Conservation (phyloP, 768 basidiomycete species). For the Lactarius deliciosus region DNA sequence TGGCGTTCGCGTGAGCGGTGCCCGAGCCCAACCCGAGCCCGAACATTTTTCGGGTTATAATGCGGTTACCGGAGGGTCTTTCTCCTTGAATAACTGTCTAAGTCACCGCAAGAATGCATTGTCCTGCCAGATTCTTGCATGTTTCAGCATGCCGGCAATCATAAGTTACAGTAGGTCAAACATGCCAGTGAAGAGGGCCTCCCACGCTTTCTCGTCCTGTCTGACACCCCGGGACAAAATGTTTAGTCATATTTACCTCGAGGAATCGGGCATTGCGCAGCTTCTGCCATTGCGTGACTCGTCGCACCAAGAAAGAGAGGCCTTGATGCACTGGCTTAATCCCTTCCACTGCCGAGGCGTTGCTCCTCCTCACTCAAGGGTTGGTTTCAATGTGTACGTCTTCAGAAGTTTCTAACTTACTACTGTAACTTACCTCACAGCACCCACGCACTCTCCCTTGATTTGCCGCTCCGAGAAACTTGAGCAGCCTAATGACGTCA, state of each 20-base stretch:
- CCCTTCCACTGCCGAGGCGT: background rate
- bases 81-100: background rate
- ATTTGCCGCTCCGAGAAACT: background rate
- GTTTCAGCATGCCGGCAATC: background rate
- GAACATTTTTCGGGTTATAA: background rate
- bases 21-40: background rate
- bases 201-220: background rate
- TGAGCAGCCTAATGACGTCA: background rate
- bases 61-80: background rate
- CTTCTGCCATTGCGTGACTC: background rate
- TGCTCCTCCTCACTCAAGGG: background rate
- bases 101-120: background rate
- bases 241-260: background rate
- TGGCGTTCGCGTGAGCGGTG: background rate
- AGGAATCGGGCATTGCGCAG: background rate
- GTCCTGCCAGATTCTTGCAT: background rate
- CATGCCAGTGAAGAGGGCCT: background rate
- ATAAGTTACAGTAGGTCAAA: background rate
- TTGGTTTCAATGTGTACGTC: background rate
- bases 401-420: background rate
- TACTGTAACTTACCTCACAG: background rate
- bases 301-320: background rate
- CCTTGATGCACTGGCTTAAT: background rate
- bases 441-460: no score
- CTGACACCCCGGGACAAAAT: background rate